Percentiles rank a stretch among this genome's conserved stretches.
Evolutionary conservation across 148 eudicot genomes (phyloP).

Genomic region (Spergularia marina): DNA sequence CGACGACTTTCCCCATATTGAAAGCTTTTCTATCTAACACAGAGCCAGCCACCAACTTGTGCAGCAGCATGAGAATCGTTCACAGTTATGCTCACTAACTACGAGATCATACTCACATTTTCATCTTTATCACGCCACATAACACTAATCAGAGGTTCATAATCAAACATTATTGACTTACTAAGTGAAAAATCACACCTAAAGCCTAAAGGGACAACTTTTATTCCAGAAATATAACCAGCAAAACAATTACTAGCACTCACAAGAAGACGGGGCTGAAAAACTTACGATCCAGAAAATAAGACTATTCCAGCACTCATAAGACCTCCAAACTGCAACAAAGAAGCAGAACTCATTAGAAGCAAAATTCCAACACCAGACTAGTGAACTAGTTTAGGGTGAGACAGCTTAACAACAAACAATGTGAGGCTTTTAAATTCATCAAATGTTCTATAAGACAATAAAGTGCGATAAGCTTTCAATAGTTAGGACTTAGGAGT

Average conservation of each 20-base stretch:
- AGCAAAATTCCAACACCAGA: not conserved
- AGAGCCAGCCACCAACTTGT: not conserved
- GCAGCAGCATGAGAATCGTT: not conserved
- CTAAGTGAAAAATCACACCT: not conserved
- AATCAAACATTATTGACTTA: not conserved
- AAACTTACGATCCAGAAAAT: slow-evolving; percentile 94
- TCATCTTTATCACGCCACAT: not conserved
- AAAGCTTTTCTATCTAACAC: not conserved
- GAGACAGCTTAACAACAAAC: not conserved
- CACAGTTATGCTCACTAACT: not conserved
- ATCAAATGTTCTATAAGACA: not conserved
- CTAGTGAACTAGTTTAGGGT: not conserved
- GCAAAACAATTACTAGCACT: not conserved
- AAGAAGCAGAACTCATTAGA: not conserved
- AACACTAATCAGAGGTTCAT: not conserved
- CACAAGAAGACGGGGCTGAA: not conserved
- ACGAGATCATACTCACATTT: not conserved
- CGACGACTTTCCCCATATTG: not conserved
- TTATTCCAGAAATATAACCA: not conserved
- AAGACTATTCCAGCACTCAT: slow-evolving; percentile 74
- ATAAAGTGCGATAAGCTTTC: not conserved
- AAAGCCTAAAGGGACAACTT: not conserved
- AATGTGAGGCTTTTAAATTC: not conserved
- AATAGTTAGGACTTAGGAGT: not conserved
- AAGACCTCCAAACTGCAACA: slow-evolving; percentile 81